Evolutionary conservation across 108 stramenopile genomes (phyloP).

Genomic region (Aureococcus anophagefferens): DNA sequence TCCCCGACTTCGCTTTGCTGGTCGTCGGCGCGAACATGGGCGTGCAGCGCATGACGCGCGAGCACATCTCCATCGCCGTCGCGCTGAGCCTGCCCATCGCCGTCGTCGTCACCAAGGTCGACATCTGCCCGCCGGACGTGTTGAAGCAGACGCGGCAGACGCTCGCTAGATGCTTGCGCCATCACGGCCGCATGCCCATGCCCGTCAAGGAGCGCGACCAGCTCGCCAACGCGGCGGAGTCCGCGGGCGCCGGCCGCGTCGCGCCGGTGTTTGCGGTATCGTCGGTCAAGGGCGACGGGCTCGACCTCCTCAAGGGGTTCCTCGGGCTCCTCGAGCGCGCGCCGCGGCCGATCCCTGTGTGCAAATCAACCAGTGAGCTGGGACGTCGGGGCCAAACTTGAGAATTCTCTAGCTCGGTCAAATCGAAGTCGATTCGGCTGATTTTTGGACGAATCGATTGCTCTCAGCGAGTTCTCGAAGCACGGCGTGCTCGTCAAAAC

Average conservation of each 20-base stretch:
- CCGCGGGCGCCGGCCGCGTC: slow-evolving; percentile 72
- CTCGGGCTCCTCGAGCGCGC: slow-evolving; percentile 64
- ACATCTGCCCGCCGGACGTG: slow-evolving; percentile 88
- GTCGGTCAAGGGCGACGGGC: slow-evolving; percentile 88
- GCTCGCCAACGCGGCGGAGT: slow-evolving; percentile 71
- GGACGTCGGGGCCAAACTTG: no score
- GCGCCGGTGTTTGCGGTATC: slow-evolving; percentile 92
- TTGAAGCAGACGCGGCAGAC: slow-evolving; percentile 75
- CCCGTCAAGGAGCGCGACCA: no score
- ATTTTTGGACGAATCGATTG: no score
- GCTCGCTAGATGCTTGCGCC: slow-evolving; percentile 53
- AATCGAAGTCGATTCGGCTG: no score
- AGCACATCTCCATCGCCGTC: slow-evolving; percentile 91
- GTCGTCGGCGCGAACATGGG: slow-evolving; percentile 91
- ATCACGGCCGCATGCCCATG: no score
- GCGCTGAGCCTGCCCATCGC: slow-evolving; percentile 84
- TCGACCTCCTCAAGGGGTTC: slow-evolving; percentile 79
- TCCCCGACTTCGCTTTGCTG: slow-evolving; percentile 90
- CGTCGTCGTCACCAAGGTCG: slow-evolving; percentile 91
- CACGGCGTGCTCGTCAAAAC: no score
- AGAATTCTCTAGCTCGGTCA: not conserved
- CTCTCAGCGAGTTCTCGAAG: no score
- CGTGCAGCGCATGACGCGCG: slow-evolving; percentile 95
- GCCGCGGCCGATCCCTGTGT: no score
- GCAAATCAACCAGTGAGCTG: slow-evolving; percentile 33